Conservation (phyloP, 1,139 yeast species). For the Tardiomyces digboiensis region DNA sequence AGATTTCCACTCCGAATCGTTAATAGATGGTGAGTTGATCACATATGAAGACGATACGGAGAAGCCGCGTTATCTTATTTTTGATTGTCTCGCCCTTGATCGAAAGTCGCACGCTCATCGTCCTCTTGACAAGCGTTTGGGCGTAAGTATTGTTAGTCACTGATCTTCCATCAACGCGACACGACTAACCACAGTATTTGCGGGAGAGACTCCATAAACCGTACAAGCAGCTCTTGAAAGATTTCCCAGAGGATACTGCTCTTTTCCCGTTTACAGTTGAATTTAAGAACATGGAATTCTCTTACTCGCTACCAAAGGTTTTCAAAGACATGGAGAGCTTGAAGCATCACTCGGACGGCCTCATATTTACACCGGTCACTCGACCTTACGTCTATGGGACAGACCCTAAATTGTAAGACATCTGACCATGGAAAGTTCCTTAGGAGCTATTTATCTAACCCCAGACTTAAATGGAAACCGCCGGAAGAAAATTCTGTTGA, state of each 20-base stretch:
- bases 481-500: constrained; percentile 92
- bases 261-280: constrained; percentile 81
- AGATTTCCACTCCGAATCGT: constrained; percentile 71
- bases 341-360: constrained; percentile 89
- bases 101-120: constrained; percentile 61
- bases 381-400: constrained; percentile 87
- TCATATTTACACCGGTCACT: constrained; percentile 85
- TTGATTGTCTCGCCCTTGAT: constrained; percentile 84
- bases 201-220: constrained; percentile 81
- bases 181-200: too few relatives aligned
- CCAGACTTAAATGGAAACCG: constrained; percentile 86
- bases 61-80: constrained; percentile 70
- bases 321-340: constrained; percentile 57
- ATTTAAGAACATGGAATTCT: constrained; percentile 78
- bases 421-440: background rate
- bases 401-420: constrained; percentile 37
- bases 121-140: constrained; percentile 70
- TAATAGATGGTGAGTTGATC: constrained; percentile 89
- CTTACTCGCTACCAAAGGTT: constrained; percentile 73
- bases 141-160: too few relatives aligned
- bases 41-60: constrained; percentile 34
- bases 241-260: constrained; percentile 62
- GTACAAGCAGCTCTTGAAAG: constrained; percentile 55
- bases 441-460: background rate
- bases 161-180: too few relatives aligned